Conservation (phyloP, 768 basidiomycete genomes). For the Tulasnella sp. region DNA sequence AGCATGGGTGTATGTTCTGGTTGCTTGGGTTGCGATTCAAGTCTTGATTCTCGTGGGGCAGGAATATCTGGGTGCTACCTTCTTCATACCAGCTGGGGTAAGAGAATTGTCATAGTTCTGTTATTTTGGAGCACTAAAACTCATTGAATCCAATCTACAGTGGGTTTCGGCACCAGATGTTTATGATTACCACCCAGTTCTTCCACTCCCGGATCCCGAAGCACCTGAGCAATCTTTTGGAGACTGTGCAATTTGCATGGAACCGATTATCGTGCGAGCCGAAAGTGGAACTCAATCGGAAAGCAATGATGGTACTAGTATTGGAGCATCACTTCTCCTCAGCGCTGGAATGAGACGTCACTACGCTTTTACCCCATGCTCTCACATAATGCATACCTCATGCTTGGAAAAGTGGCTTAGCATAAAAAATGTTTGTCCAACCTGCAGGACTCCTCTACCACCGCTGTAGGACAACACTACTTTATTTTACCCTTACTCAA, state of each 20-base stretch:
- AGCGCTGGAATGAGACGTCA: conserved; percentile 38
- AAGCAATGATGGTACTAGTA: no score
- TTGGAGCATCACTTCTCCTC: conserved; percentile 25
- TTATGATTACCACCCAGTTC: conserved; percentile 76
- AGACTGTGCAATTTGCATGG: conserved; percentile 92
- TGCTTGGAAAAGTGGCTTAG: conserved; percentile 76
- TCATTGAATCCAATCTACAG: conserved; percentile 27
- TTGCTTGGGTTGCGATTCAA: conserved; percentile 49
- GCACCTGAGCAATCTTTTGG: conserved; percentile 63
- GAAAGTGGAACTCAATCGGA: conserved; percentile 29
- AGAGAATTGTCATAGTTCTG: conserved; percentile 20
- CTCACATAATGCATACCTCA: conserved; percentile 81
- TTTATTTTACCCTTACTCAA: not conserved
- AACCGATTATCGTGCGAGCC: conserved; percentile 49
- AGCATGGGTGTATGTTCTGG: conserved; percentile 58
- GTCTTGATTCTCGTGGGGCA: conserved; percentile 53
- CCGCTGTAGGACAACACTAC: conserved; percentile 39
- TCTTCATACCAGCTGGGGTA: conserved; percentile 67
- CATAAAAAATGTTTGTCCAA: conserved; percentile 88
- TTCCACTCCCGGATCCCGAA: conserved; percentile 61
- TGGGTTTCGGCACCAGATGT: conserved; percentile 39
- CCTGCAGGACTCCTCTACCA: conserved; percentile 72
- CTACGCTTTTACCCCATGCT: conserved; percentile 81
- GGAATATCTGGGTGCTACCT: conserved; percentile 61
- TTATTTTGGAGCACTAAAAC: not conserved